Evolutionary conservation across 331 rosid species (phyloP).

Genomic region (Pyrus hybrid): DNA sequence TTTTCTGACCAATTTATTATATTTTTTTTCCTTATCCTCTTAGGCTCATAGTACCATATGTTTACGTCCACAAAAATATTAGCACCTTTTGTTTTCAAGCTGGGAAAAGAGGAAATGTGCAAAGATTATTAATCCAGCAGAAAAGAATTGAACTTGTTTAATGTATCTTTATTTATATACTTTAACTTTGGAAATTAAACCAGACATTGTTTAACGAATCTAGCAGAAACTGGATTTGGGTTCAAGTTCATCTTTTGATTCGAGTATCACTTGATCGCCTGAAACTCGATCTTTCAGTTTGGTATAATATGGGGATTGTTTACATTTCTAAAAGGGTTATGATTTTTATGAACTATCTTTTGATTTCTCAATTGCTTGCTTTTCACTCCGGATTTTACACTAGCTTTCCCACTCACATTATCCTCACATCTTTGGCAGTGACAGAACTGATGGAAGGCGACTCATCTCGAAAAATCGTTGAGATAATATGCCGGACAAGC

Average conservation of each 20-base stretch:
- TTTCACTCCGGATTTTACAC: not conserved
- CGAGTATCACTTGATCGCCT: too few species aligned
- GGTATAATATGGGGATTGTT: not conserved
- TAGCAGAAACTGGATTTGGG: not conserved
- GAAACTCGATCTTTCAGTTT: not conserved
- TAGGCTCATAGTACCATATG: not conserved
- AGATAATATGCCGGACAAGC: constrained; percentile 92
- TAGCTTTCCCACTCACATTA: not conserved
- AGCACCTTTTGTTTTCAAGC: not conserved
- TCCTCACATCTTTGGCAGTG: constrained; percentile 32
- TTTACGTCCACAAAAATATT: constrained; percentile 14
- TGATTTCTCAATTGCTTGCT: not conserved
- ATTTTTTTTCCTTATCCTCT: constrained; percentile 2
- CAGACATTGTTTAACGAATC: too few species aligned
- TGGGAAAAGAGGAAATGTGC: not conserved
- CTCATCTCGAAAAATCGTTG: constrained; percentile 94
- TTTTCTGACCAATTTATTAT: too few species aligned
- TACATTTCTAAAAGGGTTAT: not conserved
- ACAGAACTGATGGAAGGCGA: constrained; percentile 97
- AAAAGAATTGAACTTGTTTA: too few species aligned
- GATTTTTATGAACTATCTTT: not conserved
- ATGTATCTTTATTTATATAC: too few species aligned
- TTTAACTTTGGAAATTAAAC: too few species aligned
- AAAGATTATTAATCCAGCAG: not conserved
- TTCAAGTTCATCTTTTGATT: not conserved